Percentiles rank a stretch among this genome's conserved stretches.
Conservation (phyloP, 768 basidiomycete species). For the Termitomyces sp. region DNA sequence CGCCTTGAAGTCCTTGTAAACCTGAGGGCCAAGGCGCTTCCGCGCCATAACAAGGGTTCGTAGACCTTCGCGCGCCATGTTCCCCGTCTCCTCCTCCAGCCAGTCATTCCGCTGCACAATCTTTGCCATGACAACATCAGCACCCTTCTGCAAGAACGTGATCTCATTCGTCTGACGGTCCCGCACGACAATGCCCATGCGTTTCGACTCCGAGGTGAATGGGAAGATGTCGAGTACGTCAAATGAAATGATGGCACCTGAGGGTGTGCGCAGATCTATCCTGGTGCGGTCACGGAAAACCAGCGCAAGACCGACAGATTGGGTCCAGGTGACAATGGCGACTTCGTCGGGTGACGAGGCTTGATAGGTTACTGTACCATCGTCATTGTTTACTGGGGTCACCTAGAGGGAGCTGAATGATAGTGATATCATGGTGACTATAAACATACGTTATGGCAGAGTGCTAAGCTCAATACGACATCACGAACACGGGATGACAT, state of each 20-base stretch:
- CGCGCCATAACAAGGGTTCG: constrained; percentile 91
- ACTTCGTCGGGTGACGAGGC: constrained; percentile 99
- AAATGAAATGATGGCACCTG: constrained; percentile 58
- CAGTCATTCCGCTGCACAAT: constrained; percentile 98
- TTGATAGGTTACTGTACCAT: constrained; percentile 93
- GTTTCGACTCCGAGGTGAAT: constrained; percentile 97
- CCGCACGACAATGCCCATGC: constrained; percentile 96
- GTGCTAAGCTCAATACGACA: constrained; percentile 85
- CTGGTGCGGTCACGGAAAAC: constrained; percentile 83
- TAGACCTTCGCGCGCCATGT: constrained; percentile 96
- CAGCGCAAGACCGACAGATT: constrained; percentile 88
- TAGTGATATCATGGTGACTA: neutral
- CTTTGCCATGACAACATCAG: constrained; percentile 95
- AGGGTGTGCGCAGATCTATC: constrained; percentile 78
- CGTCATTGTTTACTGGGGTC: constrained; percentile 92
- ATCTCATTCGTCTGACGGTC: constrained; percentile 74
- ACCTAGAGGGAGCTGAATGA: constrained; percentile 49
- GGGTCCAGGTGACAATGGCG: constrained; percentile 96
- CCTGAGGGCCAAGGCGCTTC: constrained; percentile 63
- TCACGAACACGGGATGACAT: constrained; percentile 93
- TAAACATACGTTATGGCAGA: constrained; percentile 86
- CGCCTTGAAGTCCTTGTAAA: constrained; percentile 70
- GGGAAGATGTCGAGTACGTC: constrained; percentile 95
- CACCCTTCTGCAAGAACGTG: constrained; percentile 92
- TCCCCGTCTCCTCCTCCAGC: constrained; percentile 97